Conservation (phyloP, 805 yeast species). For the Candida maris region DNA sequence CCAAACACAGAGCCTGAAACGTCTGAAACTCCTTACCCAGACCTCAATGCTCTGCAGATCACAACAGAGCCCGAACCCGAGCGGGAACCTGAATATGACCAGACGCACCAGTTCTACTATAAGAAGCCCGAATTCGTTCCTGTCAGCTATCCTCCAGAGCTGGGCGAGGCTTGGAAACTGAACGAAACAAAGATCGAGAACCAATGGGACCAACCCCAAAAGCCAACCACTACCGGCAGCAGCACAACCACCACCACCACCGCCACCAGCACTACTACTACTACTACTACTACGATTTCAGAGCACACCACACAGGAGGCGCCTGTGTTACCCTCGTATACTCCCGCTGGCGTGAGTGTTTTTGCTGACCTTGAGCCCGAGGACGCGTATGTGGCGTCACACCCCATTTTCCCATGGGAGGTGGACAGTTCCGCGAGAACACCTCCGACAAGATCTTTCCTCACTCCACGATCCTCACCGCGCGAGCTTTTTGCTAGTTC, state of each 20-base stretch:
- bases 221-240: too few species aligned
- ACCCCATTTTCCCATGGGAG: slow-evolving; percentile 39
- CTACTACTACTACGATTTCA: not conserved
- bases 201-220: slow-evolving; percentile 26
- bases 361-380: slow-evolving; percentile 3
- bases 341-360: slow-evolving; percentile 1
- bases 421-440: not conserved
- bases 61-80: slow-evolving; percentile 2
- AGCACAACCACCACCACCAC: not conserved
- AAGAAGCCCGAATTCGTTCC: slow-evolving; percentile 25
- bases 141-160: slow-evolving; percentile 15
- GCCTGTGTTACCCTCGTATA: not conserved
- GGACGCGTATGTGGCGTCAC: slow-evolving; percentile 22
- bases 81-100: not conserved
- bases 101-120: slow-evolving; percentile 16
- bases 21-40: not conserved
- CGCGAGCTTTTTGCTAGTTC: not conserved
- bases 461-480: slow-evolving; percentile 6
- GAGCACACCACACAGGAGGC: not conserved
- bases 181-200: slow-evolving; percentile 21
- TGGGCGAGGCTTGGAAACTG: slow-evolving; percentile 34
- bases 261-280: not conserved
- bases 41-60: not conserved
- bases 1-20: slow-evolving; percentile 1
- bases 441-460: slow-evolving; percentile 20